Percentiles rank a stretch among this genome's conserved stretches.
These are phyloP conservation scores for Pythium dissotocum DNA, from an alignment of 352 stramenopile species.

Conservation along the genomic window DNA sequence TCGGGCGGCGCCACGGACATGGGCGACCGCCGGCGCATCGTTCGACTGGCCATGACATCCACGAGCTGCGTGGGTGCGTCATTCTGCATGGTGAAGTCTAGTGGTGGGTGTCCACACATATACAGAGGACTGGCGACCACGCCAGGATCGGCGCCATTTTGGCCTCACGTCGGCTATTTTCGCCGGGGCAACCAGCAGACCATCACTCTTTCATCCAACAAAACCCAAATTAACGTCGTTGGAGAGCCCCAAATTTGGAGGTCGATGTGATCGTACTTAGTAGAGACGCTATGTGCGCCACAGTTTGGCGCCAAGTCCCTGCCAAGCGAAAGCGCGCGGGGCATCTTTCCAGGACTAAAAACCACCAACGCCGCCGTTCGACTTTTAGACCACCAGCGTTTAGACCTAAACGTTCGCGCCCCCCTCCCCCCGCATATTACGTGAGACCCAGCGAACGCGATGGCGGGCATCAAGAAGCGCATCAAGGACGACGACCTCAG, in stretches of 20 bases:
- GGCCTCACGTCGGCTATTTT: neutral
- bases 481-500: conserved; percentile 29
- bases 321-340: conserved; percentile 16
- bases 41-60: neutral
- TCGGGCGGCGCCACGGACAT: conserved; percentile 1
- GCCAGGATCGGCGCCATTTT: conserved; percentile 1
- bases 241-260: neutral
- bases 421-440: neutral
- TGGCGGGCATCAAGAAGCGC: conserved; percentile 23
- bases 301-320: conserved; percentile 26
- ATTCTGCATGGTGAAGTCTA: neutral
- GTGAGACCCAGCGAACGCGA: neutral
- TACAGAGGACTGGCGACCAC: neutral
- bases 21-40: conserved; percentile 16
- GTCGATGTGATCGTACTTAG: conserved; percentile 16
- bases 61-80: neutral
- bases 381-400: conserved; percentile 12
- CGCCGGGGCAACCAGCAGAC: conserved; percentile 10
- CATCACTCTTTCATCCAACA: conserved; percentile 16
- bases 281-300: neutral
- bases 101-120: neutral
- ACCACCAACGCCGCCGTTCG: conserved; percentile 1
- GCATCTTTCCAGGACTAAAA: conserved; percentile 7
- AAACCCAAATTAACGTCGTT: neutral
- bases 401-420: neutral